Evolutionary conservation across 768 basidiomycete genomes (phyloP), one percentile per base, ranked within the genome.

Genomic region (Suillus fuscotomentosus): DNA sequence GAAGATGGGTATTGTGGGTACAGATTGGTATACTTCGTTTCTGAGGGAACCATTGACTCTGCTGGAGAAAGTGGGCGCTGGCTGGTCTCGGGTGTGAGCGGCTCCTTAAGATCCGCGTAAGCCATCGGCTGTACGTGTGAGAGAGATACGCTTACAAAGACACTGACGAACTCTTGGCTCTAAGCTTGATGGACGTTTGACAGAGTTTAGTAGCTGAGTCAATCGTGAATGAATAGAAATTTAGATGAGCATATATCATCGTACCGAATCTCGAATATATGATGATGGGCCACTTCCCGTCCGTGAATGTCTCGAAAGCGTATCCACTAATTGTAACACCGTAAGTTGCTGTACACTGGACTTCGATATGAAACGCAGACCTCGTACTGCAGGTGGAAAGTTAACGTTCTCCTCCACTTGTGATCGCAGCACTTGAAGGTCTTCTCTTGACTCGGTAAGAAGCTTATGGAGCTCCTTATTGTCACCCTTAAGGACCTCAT

Each of bases 401-500:
- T 86, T 86, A 34, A 86, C 79, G 39, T 87, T 83, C 71, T 95
- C 92, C 63, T 90, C 93, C 1, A 89, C 75, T 73, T 96, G 93
- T 67, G 88, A 88, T 60, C 88, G 88, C 51, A 94, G 71, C 1
- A 77, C 72, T 62, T 88, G 85, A 5, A 89, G 73, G 66, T 95
- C 92, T 71, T 96, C 94, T 34, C 93, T 84, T 1, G 91, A 83
- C 59, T 94, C 91, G 2, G 84, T 76, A 8, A 98, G 79, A 10
- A 95, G 75, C 55, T 83, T 84, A 64, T 91, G 89, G 56, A 97
- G 76, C 71, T 97, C 93, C 8, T 84, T 82, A 64, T 92, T 94
- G 70, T 94, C 93, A 22, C 86, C 87, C 74, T 92, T 92, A 60
- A 96, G 77, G 31, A 82, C 82, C 68, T 95, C 92, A 69, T 95